phyloP scores from a whole-genome alignment of 345 rosid genomes.

The Noccaea caerulescens region DNA sequence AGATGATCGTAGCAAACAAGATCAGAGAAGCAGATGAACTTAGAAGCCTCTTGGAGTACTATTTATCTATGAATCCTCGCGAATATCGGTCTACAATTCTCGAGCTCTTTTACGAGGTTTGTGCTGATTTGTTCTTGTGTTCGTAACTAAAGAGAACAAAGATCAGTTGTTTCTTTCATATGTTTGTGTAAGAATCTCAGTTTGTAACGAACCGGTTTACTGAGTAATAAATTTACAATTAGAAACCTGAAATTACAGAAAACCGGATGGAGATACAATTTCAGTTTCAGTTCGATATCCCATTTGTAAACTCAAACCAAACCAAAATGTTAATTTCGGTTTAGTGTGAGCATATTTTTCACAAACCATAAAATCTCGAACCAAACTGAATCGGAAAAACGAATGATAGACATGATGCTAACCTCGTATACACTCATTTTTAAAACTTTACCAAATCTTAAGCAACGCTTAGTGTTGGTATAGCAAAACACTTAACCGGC shows the following conservation, averaged over 20 bases:
- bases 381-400: too few species aligned
- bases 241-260: not conserved
- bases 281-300: not conserved
- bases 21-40: constrained; percentile 70
- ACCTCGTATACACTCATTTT: not conserved
- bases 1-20: constrained; percentile 71
- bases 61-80: constrained; percentile 73
- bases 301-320: not conserved
- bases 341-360: not conserved
- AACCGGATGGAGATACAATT: not conserved
- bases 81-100: constrained; percentile 66
- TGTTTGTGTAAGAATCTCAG: constrained; percentile 32
- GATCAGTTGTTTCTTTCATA: constrained; percentile 16
- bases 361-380: not conserved
- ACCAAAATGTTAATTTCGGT: not conserved
- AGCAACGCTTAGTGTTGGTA: not conserved
- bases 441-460: not conserved
- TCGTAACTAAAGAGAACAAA: constrained; percentile 46
- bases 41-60: constrained; percentile 77
- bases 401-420: not conserved
- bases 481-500: not conserved
- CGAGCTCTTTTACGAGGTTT: constrained; percentile 80
- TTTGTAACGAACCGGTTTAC: constrained; percentile 18
- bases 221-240: constrained; percentile 15
- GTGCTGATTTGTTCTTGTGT: constrained; percentile 61